These are phyloP conservation scores for Fusarium incarnatum DNA, from an alignment of 2,329 filamentous ascomycete genomes.

Conservation along the genomic window DNA sequence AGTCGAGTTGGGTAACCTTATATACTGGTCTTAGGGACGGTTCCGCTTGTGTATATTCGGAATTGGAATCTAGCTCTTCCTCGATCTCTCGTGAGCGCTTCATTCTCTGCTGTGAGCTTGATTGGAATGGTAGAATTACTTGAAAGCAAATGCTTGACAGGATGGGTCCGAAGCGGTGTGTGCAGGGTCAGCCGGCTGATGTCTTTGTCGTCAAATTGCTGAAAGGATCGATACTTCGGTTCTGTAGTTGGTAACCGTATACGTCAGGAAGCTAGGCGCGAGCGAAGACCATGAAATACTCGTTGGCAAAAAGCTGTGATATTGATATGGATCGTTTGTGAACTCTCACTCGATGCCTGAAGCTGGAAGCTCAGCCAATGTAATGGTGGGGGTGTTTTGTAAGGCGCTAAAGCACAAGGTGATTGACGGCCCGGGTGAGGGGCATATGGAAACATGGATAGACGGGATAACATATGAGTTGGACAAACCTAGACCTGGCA, in stretches of 20 bases:
- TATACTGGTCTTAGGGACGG: conserved; percentile 50
- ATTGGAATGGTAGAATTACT: conserved; percentile 46
- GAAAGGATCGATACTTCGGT: background rate
- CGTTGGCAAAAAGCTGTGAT: background rate
- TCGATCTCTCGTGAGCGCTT: conserved; percentile 73
- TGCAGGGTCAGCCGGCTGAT: conserved; percentile 20
- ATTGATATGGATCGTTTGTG: background rate
- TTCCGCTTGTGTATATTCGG: conserved; percentile 34
- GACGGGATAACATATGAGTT: background rate
- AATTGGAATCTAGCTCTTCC: conserved; percentile 56
- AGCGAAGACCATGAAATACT: background rate
- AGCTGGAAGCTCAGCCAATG: conserved; percentile 4
- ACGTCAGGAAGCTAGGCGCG: background rate
- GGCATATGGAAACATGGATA: conserved; percentile 10
- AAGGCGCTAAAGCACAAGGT: conserved; percentile 27
- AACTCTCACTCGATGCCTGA: conserved; percentile 10
- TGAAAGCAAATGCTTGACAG: conserved; percentile 27
- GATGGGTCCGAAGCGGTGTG: conserved; percentile 38
- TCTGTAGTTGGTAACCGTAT: background rate
- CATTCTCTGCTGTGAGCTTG: conserved; percentile 58
- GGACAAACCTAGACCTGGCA: background rate
- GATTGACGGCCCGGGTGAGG: conserved; percentile 30
- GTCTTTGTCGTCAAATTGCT: background rate
- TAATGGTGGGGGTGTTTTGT: conserved; percentile 23
- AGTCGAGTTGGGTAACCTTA: conserved; percentile 73